These are phyloP conservation scores for Tremellales sp. DNA, from an alignment of 1,284 basidiomycete species.

Conservation along the genomic window DNA sequence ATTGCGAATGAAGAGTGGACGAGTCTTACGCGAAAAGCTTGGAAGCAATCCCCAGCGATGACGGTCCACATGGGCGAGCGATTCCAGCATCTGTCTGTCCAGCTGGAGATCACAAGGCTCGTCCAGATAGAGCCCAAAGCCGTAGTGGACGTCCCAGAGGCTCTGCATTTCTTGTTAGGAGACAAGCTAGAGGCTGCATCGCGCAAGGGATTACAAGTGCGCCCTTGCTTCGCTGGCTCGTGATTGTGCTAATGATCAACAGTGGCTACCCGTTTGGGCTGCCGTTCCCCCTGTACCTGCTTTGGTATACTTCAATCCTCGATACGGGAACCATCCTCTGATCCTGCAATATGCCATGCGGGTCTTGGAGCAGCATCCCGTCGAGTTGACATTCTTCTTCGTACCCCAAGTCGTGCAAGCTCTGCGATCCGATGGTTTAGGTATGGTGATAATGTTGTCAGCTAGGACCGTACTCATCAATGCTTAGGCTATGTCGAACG, in stretches of 20 bases:
- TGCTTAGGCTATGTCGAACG: slow-evolving; percentile 79
- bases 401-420: slow-evolving; percentile 98
- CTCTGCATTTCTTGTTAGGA: slow-evolving; percentile 73
- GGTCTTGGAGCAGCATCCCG: slow-evolving; percentile 89
- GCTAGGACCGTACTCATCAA: background rate
- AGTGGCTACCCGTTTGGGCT: slow-evolving; percentile 85
- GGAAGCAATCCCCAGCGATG: slow-evolving; percentile 78
- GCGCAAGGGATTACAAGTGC: slow-evolving; percentile 69
- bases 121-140: slow-evolving; percentile 69
- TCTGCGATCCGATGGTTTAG: slow-evolving; percentile 78
- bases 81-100: slow-evolving; percentile 65
- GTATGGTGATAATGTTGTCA: slow-evolving; percentile 51
- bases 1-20: slow-evolving; percentile 67
- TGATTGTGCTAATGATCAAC: slow-evolving; percentile 5
- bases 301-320: slow-evolving; percentile 78
- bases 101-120: slow-evolving; percentile 68
- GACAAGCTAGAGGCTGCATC: slow-evolving; percentile 60
- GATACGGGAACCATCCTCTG: slow-evolving; percentile 76
- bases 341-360: slow-evolving; percentile 96
- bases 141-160: slow-evolving; percentile 72
- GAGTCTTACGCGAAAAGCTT: slow-evolving; percentile 65
- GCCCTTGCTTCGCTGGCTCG: slow-evolving; percentile 9
- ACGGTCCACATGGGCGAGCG: slow-evolving; percentile 80
- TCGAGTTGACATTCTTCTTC: slow-evolving; percentile 96
- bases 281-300: slow-evolving; percentile 84